Evolutionary conservation across 371 early-diverging fungal species (phyloP), one percentile per base, ranked within the genome.

Genomic region (Circinella minor): DNA sequence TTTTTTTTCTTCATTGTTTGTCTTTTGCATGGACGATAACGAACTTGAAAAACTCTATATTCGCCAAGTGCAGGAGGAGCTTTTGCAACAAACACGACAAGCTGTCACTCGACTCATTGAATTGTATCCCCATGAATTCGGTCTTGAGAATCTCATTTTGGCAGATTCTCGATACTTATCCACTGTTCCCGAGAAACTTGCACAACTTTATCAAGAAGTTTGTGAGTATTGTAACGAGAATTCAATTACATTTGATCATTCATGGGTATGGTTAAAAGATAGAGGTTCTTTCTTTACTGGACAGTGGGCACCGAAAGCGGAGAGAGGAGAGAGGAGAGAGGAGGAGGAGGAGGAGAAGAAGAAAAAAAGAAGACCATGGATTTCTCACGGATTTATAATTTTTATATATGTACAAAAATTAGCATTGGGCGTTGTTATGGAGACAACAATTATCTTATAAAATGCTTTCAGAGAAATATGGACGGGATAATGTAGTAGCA

Each of bases 361-460:
- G 43, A 3, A 43, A 11, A 9, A 11, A 9, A 11, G 6, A 43
- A 6, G 43, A 43, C 11, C 43, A 43, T 43, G 6, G 43, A 43
- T 43, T 64, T 66, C 48, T 48, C 57, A 63, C 51, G 51, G 1
- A 51, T 51, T 13, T n/a, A n/a, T 51, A 0, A 51, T 51, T 1
- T 15, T n/a, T 15, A 15, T 47, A 47, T 3, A 11, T 47, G 15
- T 47, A 51, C 15, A 13, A 8, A n/a, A 51, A 14, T 51, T 51
- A 83, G 83, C 79, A 80, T 68, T 83, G 83, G 83, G 66, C 74
- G 4, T 66, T 80, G 13, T 48, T 79, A 17, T 83, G 83, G 83
- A 74, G 81, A 71, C 83, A 80, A 37, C 81, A 80, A 36, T 66
- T 83, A n/a, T 78, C 79, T 0, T 79, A 77, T 55, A 72, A 74